Percentiles rank a stretch among this genome's conserved stretches.
phyloP scores from a whole-genome alignment of 768 basidiomycete species.

The Mycena galericulata region DNA sequence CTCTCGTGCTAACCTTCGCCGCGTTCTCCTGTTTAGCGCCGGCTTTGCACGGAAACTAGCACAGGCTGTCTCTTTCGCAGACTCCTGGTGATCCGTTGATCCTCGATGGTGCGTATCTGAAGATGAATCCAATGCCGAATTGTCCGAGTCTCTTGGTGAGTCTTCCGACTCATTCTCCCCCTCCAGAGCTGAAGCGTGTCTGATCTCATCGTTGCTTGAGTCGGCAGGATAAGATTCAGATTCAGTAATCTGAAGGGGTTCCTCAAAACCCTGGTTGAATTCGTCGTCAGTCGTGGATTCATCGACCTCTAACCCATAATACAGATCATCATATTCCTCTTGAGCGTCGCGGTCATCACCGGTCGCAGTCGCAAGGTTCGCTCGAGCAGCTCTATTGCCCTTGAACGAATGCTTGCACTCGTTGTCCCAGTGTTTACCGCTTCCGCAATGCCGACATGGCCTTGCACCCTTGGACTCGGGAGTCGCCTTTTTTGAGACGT shows the following conservation, averaged over 20 bases:
- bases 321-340: constrained; percentile 42
- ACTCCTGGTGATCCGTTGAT: too few species aligned
- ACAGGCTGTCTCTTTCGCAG: background rate
- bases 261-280: constrained; percentile 30
- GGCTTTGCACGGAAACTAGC: background rate
- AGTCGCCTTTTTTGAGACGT: background rate
- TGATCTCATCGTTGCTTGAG: background rate
- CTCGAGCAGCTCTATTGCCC: constrained; percentile 38
- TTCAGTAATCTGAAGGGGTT: constrained; percentile 22
- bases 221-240: background rate
- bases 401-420: constrained; percentile 46
- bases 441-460: constrained; percentile 12
- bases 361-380: constrained; percentile 24
- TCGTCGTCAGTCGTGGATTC: constrained; percentile 9
- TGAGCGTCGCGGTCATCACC: constrained; percentile 33
- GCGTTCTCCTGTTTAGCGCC: background rate
- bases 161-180: background rate
- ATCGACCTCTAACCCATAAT: constrained; percentile 30
- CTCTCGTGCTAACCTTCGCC: constrained; percentile 1
- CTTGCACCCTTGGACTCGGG: constrained; percentile 4
- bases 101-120: too few species aligned
- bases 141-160: too few species aligned
- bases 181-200: background rate
- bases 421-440: constrained; percentile 47
- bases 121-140: too few species aligned